Evolutionary conservation across 768 basidiomycete species (phyloP), one percentile per base, ranked within the genome.

Genomic region (Termitomyces sp.): DNA sequence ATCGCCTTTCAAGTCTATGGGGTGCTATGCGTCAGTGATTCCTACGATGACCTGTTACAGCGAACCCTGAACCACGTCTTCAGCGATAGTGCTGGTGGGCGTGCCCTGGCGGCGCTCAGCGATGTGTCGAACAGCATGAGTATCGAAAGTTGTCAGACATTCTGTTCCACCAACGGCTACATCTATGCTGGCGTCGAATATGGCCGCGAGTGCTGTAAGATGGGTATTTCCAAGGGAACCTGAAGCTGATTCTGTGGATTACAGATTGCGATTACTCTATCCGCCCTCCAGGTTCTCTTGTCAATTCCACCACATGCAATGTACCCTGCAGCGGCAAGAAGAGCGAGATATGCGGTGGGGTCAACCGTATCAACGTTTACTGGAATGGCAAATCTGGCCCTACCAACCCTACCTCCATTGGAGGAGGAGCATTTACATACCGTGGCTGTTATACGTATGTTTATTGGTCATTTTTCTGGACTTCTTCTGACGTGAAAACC

Each of bases 371-470:
- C 58, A 63, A 59, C 35, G 33, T 63, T 18, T 59, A 42, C 33
- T 59, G 58, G 62, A 59, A 55, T 18, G 62, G 46, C n/a, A 55
- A 59, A 22, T 40, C 53, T 18, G 48, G 62, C 39, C 62, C 62
- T 1, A 24, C 40, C 2, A 50, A 51, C 18, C 57, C 62, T 28
- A 8, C 39, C 9, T 49, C 53, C 16, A 38, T 63, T 32, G 58
- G 53, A 13, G 38, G 38, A 22, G 62, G 62, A 59, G 33, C 62
- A 13, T 63, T 51, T 22, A 4, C 42, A 40, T 63, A 59, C 33
- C 57, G 62, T 38, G 62, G 62, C n/a, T 63, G 62, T 58, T 63
- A 63, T 33, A 63, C 62, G 62, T 63, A 44, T 13, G 57, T 35
- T 13, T 35, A n/a, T 32, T 3, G 1, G 18, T 33, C n/a, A n/a